Evolutionary conservation across 192 early-diverging fungal genomes (phyloP), one percentile per base, ranked within the genome.

Genomic region (Geosiphon pyriformis): DNA sequence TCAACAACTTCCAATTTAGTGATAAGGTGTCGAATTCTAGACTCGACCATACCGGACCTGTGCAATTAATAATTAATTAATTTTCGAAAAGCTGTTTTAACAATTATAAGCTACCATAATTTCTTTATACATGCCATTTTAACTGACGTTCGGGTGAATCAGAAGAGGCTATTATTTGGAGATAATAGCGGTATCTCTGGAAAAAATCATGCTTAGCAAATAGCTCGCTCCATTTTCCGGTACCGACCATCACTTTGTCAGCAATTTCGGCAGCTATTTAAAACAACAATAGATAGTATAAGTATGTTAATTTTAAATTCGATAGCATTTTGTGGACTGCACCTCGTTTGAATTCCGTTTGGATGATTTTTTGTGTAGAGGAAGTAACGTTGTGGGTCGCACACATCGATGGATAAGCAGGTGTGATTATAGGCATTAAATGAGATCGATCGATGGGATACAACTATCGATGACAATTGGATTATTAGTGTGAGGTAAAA

Each of bases 381-480:
- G 79, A 69, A 1, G 91, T 93, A 12, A 99, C 95, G 69, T 97
- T 99, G 75, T 97, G 95, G 2, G 96, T 99, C 2, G 94, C 85
- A 73, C 95, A 97, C 94, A 95, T 97, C 25, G 92, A 93, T 29
- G 96, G 96, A 66, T 99, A 99, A 2, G 96, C 94, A 3, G 96
- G 96, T 10, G 96, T 99, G 69, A 99, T 99, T 61, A 99, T 92
- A 6, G 96, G 96, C 94, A 99, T 96, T 25, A 84, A 80, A 72
- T 99, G 96, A 4, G 70, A 79, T 61, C 76, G 79, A 70, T 99
- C 94, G 7, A 79, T 76, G 0, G 85, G 81, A 74, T 95, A 93
- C 3, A 94, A 61, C 73, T 81, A 65, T 18, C n/a, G n/a, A n/a
- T n/a, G n/a, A n/a, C n/a, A n/a, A n/a, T n/a, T n/a, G n/a, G n/a